Base-by-base conservation (phyloP, 768 basidiomycete species). In the Agrocybe pediades region DNA sequence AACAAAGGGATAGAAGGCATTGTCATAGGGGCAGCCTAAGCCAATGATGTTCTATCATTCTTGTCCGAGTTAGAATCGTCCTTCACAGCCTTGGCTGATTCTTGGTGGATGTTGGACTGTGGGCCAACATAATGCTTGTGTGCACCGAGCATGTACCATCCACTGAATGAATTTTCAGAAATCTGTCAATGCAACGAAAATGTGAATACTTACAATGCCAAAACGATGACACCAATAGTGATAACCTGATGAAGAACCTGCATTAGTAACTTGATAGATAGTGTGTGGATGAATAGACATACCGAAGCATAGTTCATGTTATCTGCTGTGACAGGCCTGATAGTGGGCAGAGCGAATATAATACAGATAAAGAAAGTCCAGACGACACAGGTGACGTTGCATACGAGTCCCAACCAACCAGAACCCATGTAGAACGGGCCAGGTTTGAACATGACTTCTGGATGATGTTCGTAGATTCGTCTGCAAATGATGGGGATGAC, bases 301-400 rank as follows among this genome's bases (percentile, higher is more conserved):
- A 87, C 88, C 25, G 86, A 81, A n/a, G 87, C 86, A 61, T 92
- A 92, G 65, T 92, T 91, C 88, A 92, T 90, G 54, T 85, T 90
- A 25, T 76, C 65, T 33, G 69, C 61, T n/a, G 86, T 89, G 16
- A 91, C 86, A 2, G 92, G 90, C 39, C 76, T 69, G 40, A 81
- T 64, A 4, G 83, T 88, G 1, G 91, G 91, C 60, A 92, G 71
- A 39, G 85, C 83, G 69, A 90, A 88, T 60, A 92, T 83, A 40
- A 90, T 76, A 53, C 73, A 77, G 29, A 90, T 78, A 66, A 89
- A 88, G 11, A 81, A 60, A 27, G 86, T 86, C 87, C 87, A 90
- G 11, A 63, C 45, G 46, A 90, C 86, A 67, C 88, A 90, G n/a
- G 73, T 74, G 24, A 76, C 56, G 61, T 92, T 91, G 52, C 79